phyloP scores from a whole-genome alignment of 805 yeast genomes.

The Debaryomyces prosopidis region DNA sequence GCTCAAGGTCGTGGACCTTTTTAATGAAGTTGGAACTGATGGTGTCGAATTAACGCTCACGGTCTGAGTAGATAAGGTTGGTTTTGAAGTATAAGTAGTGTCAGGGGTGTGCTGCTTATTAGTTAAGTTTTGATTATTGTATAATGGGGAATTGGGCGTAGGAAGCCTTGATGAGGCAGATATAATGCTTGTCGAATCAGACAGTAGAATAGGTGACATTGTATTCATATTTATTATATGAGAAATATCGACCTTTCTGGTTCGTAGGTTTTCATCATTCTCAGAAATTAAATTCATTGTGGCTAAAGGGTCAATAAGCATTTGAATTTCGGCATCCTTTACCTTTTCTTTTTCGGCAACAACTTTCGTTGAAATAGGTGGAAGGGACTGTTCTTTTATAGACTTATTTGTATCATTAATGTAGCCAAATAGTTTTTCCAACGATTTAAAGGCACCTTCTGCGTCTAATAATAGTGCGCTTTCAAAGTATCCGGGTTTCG shows the following conservation, averaged over 20 bases:
- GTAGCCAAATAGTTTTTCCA: constrained; percentile 35
- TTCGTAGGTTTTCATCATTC: constrained; percentile 1
- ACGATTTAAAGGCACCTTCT: constrained; percentile 44
- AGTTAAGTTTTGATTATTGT: constrained; percentile 17
- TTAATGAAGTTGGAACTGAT: constrained; percentile 19
- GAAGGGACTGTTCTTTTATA: neutral
- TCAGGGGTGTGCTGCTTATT: constrained; percentile 11
- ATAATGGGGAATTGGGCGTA: constrained; percentile 16
- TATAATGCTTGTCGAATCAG: constrained; percentile 8
- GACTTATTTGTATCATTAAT: neutral
- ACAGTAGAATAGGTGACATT: constrained; percentile 13
- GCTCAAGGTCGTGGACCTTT: constrained; percentile 32
- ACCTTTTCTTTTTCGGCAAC: neutral
- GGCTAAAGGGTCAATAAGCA: neutral
- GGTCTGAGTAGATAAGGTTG: constrained; percentile 13
- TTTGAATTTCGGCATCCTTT: neutral
- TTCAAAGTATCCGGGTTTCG: constrained; percentile 63
- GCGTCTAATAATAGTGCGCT: constrained; percentile 53
- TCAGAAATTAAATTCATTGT: neutral
- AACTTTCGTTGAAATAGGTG: neutral
- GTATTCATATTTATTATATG: constrained; percentile 11
- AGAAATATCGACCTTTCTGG: constrained; percentile 17
- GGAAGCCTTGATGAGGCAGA: constrained; percentile 4
- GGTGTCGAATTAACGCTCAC: constrained; percentile 14
- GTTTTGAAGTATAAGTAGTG: constrained; percentile 14